Evolutionary conservation across 495 filamentous ascomycete species (phyloP), one percentile per base, ranked within the genome.

Genomic region (Penicillium roqueforti): DNA sequence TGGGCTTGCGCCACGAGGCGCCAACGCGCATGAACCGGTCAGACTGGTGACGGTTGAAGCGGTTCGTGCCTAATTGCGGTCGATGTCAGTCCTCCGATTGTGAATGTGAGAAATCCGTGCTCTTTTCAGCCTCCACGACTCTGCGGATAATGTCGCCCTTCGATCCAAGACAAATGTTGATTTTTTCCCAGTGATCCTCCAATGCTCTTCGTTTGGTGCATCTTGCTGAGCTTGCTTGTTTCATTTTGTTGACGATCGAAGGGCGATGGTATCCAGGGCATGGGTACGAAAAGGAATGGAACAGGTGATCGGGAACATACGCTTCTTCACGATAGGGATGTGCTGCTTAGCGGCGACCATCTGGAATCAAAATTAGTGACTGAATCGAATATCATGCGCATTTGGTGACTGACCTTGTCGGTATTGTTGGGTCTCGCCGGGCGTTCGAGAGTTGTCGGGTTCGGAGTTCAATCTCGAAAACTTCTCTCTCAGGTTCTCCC

Each of bases 331-430:
- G 82, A 98, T 97, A 69, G 91, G 89, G 71, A 98, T 83, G 80
- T 97, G 92, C 81, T 93, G 92, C 88, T 95, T 96, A 75, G 92
- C 90, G 82, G 91, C 81, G 80, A 89, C 89, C 93, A 98, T 97
- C 91, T 97, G 53, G 37, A 54, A 52, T 43, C 28, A 51, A 43
- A 41, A 46, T 51, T 37, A 57, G 43, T 63, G 48, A 60, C 49
- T 52, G 58, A 25, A 20, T 29, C 40, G 23, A 39, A 55, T 16
- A 49, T 25, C 10, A 38, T 26, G 49, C 10, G 22, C 20, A 45
- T 51, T 25, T 51, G 20, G 55, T 49, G 52, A 62, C 68, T 64
- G 66, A 76, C 73, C 73, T 75, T 76, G 73, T 68, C 73, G 73
- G 68, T 68, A 56, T 70, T 69, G 62, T 61, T 56, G 67, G 61